Conservation (phyloP, 1,284 basidiomycete genomes). For the Sphaerobolus stellatus region DNA sequence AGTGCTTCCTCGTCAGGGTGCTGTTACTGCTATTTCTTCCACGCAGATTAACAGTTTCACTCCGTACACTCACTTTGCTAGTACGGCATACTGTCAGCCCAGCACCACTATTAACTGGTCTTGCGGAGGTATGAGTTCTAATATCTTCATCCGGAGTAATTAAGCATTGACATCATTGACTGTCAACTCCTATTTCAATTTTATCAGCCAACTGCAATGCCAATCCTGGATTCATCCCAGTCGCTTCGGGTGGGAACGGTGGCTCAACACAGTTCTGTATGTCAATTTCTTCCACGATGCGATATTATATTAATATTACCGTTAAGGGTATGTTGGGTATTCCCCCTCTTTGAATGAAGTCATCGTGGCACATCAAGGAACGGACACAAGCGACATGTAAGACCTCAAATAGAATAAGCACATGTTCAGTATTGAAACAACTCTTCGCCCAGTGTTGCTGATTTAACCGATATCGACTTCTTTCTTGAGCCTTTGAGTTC, state of each 20-base stretch:
- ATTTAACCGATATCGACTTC: slow-evolving; percentile 56
- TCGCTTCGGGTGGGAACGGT: slow-evolving; percentile 63
- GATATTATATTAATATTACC: background rate
- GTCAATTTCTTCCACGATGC: slow-evolving; percentile 21
- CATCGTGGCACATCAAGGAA: slow-evolving; percentile 37
- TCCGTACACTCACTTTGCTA: slow-evolving; percentile 56
- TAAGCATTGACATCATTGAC: background rate
- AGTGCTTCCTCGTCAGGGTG: slow-evolving; percentile 9
- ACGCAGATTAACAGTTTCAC: slow-evolving; percentile 47
- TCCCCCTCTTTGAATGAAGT: slow-evolving; percentile 28
- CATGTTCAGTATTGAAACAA: slow-evolving; percentile 28
- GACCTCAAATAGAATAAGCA: too few relatives aligned
- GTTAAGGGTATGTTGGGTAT: slow-evolving; percentile 38
- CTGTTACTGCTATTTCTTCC: slow-evolving; percentile 38
- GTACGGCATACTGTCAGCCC: slow-evolving; percentile 53
- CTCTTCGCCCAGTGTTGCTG: slow-evolving; percentile 37
- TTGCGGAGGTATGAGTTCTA: slow-evolving; percentile 50
- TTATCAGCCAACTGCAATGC: slow-evolving; percentile 49
- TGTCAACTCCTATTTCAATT: background rate
- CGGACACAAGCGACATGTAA: slow-evolving; percentile 27
- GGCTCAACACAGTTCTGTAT: slow-evolving; percentile 47
- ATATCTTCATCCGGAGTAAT: slow-evolving; percentile 7
- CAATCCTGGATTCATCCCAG: slow-evolving; percentile 52
- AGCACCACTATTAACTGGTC: slow-evolving; percentile 49
- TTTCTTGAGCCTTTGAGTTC: slow-evolving; percentile 39